Base-by-base conservation (phyloP, 495 filamentous ascomycete genomes). In the Penicillium taxi region DNA sequence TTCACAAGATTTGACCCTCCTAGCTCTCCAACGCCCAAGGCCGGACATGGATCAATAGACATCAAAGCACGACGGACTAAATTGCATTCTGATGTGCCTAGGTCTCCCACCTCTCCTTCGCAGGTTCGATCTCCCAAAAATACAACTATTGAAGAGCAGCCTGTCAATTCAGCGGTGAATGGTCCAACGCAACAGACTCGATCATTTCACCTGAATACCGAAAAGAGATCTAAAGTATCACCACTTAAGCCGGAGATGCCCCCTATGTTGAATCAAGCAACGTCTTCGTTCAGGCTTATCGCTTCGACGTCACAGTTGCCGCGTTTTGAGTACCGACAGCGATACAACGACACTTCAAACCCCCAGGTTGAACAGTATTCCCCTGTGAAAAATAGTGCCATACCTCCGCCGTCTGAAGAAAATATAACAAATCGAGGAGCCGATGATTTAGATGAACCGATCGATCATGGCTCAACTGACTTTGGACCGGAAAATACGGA, bases 311-410 rank as follows among this genome's bases (percentile, higher is more conserved):
- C 68, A 9, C 61, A 66, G 30, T 43, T 69, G 36, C 56, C 63
- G 1, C 60, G 62, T 35, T 73, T 72, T 41, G 58, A 67, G 47
- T 73, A 70, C 46, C 58, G 64, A n/a, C 44, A 52, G n/a, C 51
- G 42, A 33, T 55, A 50, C 25, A 12, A 26, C 21, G 31, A 25
- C 6, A 6, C 29, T 5, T 42, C 38, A 14, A 38, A 26, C 16
- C 29, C 45, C 8, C 19, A 35, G 2, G 15, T 11, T 1, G 12
- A 26, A 7, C 11, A 22, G 13, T 37, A 40, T 9, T 44, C 41
- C 14, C 26, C 40, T 9, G 12, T 6, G 19, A 4, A 35, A 15
- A 11, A 6, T 3, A 14, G 14, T 22, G 11, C n/a, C 22, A 24
- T 18, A 14, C 15, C 24, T 0, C 24, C 25, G 6, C 15, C 19